These are phyloP conservation scores for Naegleria lovaniensis DNA, from an alignment of 208 protist genomes.

Conservation along the genomic window DNA sequence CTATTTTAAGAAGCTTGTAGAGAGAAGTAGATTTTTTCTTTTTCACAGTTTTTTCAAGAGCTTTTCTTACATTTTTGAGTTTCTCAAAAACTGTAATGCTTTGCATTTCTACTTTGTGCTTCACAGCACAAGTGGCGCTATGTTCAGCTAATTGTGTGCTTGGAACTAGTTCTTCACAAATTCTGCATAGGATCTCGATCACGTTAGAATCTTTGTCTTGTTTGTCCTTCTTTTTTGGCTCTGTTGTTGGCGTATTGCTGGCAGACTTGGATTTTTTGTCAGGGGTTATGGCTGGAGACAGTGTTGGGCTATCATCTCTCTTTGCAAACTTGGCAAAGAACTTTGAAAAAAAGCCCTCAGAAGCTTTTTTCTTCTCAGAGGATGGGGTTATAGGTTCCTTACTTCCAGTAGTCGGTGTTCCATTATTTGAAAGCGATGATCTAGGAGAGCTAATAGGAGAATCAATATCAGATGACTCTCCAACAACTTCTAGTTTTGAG, in stretches of 20 bases:
- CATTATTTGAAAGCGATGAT: background rate
- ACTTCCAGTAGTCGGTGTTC: background rate
- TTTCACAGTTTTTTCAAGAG: background rate
- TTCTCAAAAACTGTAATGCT: background rate
- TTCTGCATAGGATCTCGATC: constrained; percentile 25
- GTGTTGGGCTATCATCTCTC: background rate
- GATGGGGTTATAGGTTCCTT: background rate
- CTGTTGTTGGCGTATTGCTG: background rate
- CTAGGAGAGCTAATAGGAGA: background rate
- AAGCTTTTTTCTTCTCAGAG: background rate
- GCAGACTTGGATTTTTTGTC: background rate
- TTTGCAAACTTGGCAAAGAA: background rate
- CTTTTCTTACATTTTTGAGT: background rate
- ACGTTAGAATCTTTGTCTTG: background rate
- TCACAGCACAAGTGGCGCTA: background rate
- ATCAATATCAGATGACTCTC: background rate
- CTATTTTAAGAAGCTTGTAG: background rate
- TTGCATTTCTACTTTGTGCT: constrained; percentile 9
- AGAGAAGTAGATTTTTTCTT: background rate
- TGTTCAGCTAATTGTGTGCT: constrained; percentile 27
- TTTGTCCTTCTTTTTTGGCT: background rate
- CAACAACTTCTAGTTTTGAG: background rate
- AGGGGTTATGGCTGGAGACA: background rate
- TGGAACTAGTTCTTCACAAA: constrained; percentile 32
- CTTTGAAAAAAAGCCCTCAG: background rate